Conservation (phyloP, 1,284 basidiomycete species). For the Omphalotus olearius region DNA sequence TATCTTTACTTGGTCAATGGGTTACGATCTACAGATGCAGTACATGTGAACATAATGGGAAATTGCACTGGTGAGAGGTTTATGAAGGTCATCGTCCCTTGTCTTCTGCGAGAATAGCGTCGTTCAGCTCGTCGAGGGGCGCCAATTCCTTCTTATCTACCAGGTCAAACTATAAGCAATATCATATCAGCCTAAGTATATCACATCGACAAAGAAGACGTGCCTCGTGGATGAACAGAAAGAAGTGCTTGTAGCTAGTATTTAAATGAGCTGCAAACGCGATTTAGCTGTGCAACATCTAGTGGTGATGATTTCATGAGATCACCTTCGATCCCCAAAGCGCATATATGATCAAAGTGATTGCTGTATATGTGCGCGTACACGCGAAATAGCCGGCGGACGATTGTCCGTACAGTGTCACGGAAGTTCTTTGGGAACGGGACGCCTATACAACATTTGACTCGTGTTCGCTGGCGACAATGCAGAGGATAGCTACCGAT, state of each 20-base stretch:
- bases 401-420: constrained; percentile 88
- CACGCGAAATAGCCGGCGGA: constrained; percentile 91
- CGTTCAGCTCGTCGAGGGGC: constrained; percentile 94
- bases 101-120: constrained; percentile 88
- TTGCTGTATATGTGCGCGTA: constrained; percentile 99
- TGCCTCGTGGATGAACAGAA: constrained; percentile 94
- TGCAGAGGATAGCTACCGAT: constrained; percentile 57
- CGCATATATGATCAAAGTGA: constrained; percentile 99
- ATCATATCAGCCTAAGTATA: neutral
- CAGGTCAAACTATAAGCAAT: constrained; percentile 75
- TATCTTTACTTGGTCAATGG: no score
- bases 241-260: constrained; percentile 98
- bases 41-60: no score
- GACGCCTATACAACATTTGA: constrained; percentile 52
- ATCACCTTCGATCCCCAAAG: constrained; percentile 94
- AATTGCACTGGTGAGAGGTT: no score
- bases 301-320: constrained; percentile 4
- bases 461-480: neutral
- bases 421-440: constrained; percentile 92
- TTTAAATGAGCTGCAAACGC: constrained; percentile 85
- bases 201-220: constrained; percentile 11
- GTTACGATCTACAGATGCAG: no score
- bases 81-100: constrained; percentile 41
- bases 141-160: constrained; percentile 96
- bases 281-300: neutral